Base-by-base conservation (phyloP, 805 yeast species). In the Candida ulmi region DNA sequence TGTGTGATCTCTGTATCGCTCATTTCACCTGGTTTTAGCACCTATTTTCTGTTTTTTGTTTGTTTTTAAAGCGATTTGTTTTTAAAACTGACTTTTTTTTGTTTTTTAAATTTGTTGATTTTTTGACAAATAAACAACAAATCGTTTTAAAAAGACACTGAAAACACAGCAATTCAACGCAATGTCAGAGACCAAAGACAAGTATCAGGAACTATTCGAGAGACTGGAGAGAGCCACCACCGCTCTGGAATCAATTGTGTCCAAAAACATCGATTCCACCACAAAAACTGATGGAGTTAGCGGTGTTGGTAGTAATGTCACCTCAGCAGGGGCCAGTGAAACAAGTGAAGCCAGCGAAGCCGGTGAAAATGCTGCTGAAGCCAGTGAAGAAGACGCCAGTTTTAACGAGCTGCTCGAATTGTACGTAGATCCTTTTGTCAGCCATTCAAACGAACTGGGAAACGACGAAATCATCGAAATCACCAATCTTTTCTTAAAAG, bases 381-480 rank as follows among this genome's bases (percentile, higher is more conserved):
- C 6, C 24, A 21, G 9, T 21, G 39, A 42, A 11, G 39, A 35
- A n/a, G 39, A 45, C 11, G 13, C 47, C 4, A 67, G 68, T 43
- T 63, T 79, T 55, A 77, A 80, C 37, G 55, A 55, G 12, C 73
- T 85, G 45, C 59, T 85, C 38, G 61, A 61, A 17, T 69, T 70
- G 6, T 55, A 61, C 44, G 71, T 88, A 28, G 69, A 62, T 17
- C 90, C 95, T 9, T 78, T 86, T 50, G 76, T 74, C 12, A 64
- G 63, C 3, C 39, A 58, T 9, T 80, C 90, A 16, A 57, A n/a
- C 4, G 31, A 28, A 13, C 18, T 61, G 29, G 68, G 68, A 27
- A 67, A 82, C 47, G 85, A 81, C 54, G 62, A 79, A 1, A 47
- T 73, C 19, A 74, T 68, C 2, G 74, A 80, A 47, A 76, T 76